phyloP scores from a whole-genome alignment of 2,329 filamentous ascomycete genomes.

The Aspergillus glaucus region DNA sequence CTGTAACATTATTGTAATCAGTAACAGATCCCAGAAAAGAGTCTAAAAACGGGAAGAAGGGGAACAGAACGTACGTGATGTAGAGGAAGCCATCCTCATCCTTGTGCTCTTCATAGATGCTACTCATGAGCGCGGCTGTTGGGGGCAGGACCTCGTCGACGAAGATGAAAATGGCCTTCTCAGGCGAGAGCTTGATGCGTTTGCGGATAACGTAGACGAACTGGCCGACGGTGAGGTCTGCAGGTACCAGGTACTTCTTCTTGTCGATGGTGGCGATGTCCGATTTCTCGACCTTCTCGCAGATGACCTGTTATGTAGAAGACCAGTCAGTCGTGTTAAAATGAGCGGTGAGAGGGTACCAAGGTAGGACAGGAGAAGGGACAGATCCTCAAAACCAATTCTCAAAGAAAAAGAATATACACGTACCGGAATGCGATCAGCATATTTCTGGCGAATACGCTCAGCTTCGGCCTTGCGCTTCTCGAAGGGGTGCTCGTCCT shows the following conservation, averaged over 20 bases:
- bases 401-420: conserved; percentile 2
- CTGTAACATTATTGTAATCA: conserved; percentile 35
- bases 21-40: background rate
- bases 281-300: conserved; percentile 98
- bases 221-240: conserved; percentile 96
- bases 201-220: conserved; percentile 99
- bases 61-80: conserved; percentile 65
- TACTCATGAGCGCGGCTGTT: conserved; percentile 96
- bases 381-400: background rate
- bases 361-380: background rate
- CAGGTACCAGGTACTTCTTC: conserved; percentile 99
- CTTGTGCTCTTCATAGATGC: conserved; percentile 99
- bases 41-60: background rate
- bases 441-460: conserved; percentile 98
- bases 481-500: conserved; percentile 99
- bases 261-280: conserved; percentile 99
- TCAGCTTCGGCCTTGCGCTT: conserved; percentile 99
- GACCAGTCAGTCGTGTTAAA: conserved; percentile 20
- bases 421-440: conserved; percentile 94
- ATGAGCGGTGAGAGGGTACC: conserved; percentile 25
- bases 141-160: conserved; percentile 96
- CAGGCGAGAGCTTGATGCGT: conserved; percentile 97
- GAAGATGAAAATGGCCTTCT: conserved; percentile 99
- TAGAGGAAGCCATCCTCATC: conserved; percentile 84
- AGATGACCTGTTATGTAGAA: conserved; percentile 68